Evolutionary conservation across 2,329 filamentous ascomycete genomes (phyloP).

Genomic region (Nemania sp.): DNA sequence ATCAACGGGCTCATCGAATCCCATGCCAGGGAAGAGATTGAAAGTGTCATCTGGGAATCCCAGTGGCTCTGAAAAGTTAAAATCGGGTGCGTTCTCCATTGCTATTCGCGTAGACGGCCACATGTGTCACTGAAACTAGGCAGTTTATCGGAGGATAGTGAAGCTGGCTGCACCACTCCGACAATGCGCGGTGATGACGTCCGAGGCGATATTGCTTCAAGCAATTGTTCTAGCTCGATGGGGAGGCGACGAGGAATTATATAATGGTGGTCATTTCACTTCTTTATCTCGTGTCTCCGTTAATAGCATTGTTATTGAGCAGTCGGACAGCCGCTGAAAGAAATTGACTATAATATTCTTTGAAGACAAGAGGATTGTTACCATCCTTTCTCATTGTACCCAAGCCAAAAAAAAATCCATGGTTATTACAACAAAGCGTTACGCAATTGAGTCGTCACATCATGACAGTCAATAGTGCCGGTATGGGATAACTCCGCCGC

Average conservation of each 20-base stretch:
- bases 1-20: constrained; percentile 4
- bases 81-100: neutral
- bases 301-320: constrained; percentile 4
- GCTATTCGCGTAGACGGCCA: neutral
- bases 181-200: constrained; percentile 2
- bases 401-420: constrained; percentile 4
- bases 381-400: neutral
- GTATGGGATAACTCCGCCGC: too few species aligned
- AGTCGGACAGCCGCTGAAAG: neutral
- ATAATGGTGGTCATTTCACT: neutral
- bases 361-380: constrained; percentile 5
- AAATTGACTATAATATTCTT: neutral
- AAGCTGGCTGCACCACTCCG: constrained; percentile 9
- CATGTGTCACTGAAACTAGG: too few species aligned
- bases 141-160: too few species aligned
- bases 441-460: neutral
- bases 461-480: too few species aligned
- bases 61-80: too few species aligned
- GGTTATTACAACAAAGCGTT: constrained; percentile 8
- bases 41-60: neutral
- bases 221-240: neutral
- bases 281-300: neutral
- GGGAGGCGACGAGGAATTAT: neutral
- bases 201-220: neutral
- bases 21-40: neutral